A percentile compares a stretch with the other conserved stretches of the same genome.
Conservation (phyloP, 345 rosid genomes). For the Dipteronia dyeriana region DNA sequence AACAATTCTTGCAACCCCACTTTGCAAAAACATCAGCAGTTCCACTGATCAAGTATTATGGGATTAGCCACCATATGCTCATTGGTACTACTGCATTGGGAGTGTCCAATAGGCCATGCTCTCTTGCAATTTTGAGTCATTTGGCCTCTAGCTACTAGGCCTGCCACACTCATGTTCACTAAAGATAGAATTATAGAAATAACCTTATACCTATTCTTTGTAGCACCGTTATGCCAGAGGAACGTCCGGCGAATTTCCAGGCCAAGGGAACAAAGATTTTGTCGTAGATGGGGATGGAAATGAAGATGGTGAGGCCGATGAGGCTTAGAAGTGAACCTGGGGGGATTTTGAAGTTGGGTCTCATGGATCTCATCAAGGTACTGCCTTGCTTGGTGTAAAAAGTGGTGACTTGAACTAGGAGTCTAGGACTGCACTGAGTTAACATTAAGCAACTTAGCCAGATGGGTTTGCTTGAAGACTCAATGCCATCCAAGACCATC, state of each 20-base stretch:
- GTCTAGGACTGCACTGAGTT: slow-evolving; percentile 45
- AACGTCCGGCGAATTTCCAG: slow-evolving; percentile 57
- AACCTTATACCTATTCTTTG: slow-evolving; percentile 81
- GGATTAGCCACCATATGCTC: slow-evolving; percentile 80
- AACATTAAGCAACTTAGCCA: slow-evolving; percentile 81
- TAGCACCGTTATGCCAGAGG: slow-evolving; percentile 77
- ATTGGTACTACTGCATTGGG: slow-evolving; percentile 65
- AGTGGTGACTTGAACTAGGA: slow-evolving; percentile 65
- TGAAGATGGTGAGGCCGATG: slow-evolving; percentile 72
- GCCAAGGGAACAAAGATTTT: slow-evolving; percentile 61
- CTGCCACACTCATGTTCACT: slow-evolving; percentile 60
- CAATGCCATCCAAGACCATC: slow-evolving; percentile 58
- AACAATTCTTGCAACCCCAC: slow-evolving; percentile 92
- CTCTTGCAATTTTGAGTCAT: slow-evolving; percentile 53
- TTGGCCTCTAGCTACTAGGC: slow-evolving; percentile 51
- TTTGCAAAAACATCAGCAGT: slow-evolving; percentile 58
- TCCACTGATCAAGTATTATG: slow-evolving; percentile 67
- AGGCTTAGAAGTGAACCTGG: slow-evolving; percentile 80
- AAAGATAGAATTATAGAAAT: slow-evolving; percentile 53
- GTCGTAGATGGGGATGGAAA: slow-evolving; percentile 62
- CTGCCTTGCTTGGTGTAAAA: slow-evolving; percentile 86
- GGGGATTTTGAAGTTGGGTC: slow-evolving; percentile 59
- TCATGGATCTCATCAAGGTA: slow-evolving; percentile 64
- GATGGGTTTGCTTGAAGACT: slow-evolving; percentile 49
- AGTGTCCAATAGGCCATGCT: slow-evolving; percentile 50